Conservation (phyloP, 2,329 filamentous ascomycete species). For the Fusarium sp. region DNA sequence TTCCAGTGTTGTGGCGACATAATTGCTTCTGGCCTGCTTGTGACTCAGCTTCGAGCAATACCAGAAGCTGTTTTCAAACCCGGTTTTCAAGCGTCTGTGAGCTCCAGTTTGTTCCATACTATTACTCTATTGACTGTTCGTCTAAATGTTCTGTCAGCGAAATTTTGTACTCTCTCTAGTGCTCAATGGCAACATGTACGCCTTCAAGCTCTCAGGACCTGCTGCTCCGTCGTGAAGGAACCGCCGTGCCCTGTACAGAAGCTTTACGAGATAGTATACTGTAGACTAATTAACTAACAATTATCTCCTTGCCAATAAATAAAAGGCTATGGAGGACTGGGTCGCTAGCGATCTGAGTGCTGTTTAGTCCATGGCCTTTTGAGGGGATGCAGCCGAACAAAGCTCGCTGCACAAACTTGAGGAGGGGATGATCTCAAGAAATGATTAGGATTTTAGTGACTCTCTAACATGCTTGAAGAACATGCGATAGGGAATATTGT, state of each 20-base stretch:
- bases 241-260: not conserved
- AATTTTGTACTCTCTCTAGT: not conserved
- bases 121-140: too few relatives aligned
- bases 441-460: too few relatives aligned
- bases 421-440: rapidly evolving
- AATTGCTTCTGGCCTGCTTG: not conserved
- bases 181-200: too few relatives aligned
- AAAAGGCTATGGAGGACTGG: not conserved
- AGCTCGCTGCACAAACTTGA: rapidly evolving
- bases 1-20: not conserved
- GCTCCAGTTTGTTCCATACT: not conserved
- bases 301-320: rapidly evolving
- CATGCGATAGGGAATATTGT: too few relatives aligned
- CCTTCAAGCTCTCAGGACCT: too few relatives aligned
- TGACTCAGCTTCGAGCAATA: not conserved
- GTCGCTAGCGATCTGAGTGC: not conserved
- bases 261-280: rapidly evolving
- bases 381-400: not conserved
- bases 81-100: not conserved
- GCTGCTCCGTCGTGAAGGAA: not conserved
- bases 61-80: not conserved
- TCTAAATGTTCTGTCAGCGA: rapidly evolving
- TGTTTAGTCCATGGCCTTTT: not conserved
- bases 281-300: rapidly evolving
- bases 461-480: too few relatives aligned